Conservation (phyloP, 2,329 filamentous ascomycete species). For the Paecilomyces niveus region DNA sequence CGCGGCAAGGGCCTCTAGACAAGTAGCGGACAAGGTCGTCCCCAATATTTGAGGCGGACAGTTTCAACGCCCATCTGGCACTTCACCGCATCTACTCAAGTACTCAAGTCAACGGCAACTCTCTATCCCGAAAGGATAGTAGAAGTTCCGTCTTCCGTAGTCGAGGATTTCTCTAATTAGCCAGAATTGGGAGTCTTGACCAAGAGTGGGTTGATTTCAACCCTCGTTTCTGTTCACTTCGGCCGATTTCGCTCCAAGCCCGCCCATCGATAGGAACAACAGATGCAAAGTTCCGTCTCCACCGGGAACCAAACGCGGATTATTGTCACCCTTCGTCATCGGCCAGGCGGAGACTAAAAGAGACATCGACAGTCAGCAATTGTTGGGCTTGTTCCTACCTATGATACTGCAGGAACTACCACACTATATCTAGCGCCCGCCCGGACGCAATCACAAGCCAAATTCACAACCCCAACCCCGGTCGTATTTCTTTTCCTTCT, state of each 20-base stretch:
- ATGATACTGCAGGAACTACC: not conserved
- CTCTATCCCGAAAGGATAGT: not conserved
- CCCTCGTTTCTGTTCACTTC: slow-evolving; percentile 17
- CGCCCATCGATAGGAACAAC: not conserved
- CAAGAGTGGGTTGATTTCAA: not conserved
- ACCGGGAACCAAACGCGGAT: not conserved
- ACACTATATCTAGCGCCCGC: not conserved
- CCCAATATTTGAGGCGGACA: not conserved
- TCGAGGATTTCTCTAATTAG: not conserved
- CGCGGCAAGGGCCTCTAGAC: too few species aligned
- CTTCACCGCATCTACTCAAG: not conserved
- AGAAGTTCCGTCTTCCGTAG: not conserved
- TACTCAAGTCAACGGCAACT: not conserved
- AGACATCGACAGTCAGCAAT: not conserved
- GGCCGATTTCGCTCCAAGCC: slow-evolving; percentile 15
- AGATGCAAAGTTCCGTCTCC: not conserved
- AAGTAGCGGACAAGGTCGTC: too few species aligned
- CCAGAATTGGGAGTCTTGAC: not conserved
- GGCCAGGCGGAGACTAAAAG: not conserved
- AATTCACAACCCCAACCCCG: not conserved
- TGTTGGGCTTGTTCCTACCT: not conserved
- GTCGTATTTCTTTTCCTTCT: not conserved
- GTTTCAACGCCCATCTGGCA: not conserved
- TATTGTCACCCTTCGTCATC: not conserved
- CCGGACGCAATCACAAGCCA: not conserved